Evolutionary conservation across 768 basidiomycete species (phyloP).

Genomic region (Boletus bicolor): DNA sequence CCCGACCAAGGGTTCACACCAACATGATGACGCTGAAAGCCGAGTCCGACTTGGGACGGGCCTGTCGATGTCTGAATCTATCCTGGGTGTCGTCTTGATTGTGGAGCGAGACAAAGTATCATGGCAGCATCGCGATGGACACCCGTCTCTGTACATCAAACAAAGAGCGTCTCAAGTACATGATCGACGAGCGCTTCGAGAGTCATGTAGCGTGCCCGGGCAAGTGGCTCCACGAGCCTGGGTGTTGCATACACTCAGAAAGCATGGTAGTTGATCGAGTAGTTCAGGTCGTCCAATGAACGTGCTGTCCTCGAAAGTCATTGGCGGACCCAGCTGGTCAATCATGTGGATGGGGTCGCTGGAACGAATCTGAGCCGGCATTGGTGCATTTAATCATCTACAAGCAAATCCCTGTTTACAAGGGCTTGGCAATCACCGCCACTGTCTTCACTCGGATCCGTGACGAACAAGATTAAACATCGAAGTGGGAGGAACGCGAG

Average conservation of each 20-base stretch:
- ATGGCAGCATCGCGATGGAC: conserved; percentile 45
- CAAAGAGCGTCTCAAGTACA: conserved; percentile 39
- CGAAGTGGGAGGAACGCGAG: no score
- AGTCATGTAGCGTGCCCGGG: conserved; percentile 32
- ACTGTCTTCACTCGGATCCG: no score
- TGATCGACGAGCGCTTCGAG: conserved; percentile 47
- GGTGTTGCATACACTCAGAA: conserved; percentile 32
- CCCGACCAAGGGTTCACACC: no score
- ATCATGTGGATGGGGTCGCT: conserved; percentile 39
- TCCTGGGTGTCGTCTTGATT: conserved; percentile 36
- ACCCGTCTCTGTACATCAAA: conserved; percentile 34
- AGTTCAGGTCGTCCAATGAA: conserved; percentile 46
- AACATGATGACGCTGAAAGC: no score
- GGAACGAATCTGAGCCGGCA: no score
- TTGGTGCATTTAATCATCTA: no score
- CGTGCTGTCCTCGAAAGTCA: conserved; percentile 42
- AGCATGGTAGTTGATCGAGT: conserved; percentile 58
- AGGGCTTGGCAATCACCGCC: no score
- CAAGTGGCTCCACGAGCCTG: conserved; percentile 16
- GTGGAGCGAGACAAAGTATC: conserved; percentile 44
- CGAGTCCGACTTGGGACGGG: no score
- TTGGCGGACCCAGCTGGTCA: conserved; percentile 16
- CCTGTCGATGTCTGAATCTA: conserved; percentile 8
- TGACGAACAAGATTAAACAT: no score
- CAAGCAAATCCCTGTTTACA: no score